Base-by-base conservation (phyloP, 768 basidiomycete genomes). In the Pleurotus cornucopiae region DNA sequence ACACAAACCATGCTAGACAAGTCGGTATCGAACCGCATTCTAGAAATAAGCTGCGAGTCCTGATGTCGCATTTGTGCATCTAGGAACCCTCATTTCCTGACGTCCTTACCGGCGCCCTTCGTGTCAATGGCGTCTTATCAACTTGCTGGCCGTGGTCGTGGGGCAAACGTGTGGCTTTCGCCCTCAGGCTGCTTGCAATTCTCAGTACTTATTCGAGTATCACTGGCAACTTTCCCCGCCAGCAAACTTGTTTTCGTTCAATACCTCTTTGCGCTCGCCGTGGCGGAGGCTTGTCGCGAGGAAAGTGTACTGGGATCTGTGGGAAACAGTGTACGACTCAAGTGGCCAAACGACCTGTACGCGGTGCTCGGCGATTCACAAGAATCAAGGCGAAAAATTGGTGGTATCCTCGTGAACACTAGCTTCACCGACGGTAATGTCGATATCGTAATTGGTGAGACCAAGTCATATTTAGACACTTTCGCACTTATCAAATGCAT, bases 281-380 rank as follows among this genome's bases (percentile, higher is more conserved):
- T 98, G n/a, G 83, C 86, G 14, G 88, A 94, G 61, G 94, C 89
- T 1, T 91, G 91, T 61, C 79, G 86, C 48, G 79, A 84, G 2
- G 71, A 73, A 1, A 72, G 63, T 7, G 76, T 86, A n/a, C 74
- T 87, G 0, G 82, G 77, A 58, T 5, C 56, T 34, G 75, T 72
- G 49, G 85, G 82, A 11, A 71, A 82, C 2, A 75, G 76, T 12
- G 81, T 97, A 9, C 77, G 85, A 40, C 73, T 98, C 21, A 98
- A 98, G 69, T 98, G 97, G 97, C 97, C 96, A 16, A 98, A 98
- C 64, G 97, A 98, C 63, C 74, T 99, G 3, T 98, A 98, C 63
- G 89, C 85, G 1, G 77, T 84, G 40, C 74, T 77, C 40, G 83
- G 74, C 34, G 71, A 68, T 3, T 73, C 67, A 2, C 74, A 73